phyloP scores from a whole-genome alignment of 202 grass and related monocot species.

The Dendrocalamus latiflorus region DNA sequence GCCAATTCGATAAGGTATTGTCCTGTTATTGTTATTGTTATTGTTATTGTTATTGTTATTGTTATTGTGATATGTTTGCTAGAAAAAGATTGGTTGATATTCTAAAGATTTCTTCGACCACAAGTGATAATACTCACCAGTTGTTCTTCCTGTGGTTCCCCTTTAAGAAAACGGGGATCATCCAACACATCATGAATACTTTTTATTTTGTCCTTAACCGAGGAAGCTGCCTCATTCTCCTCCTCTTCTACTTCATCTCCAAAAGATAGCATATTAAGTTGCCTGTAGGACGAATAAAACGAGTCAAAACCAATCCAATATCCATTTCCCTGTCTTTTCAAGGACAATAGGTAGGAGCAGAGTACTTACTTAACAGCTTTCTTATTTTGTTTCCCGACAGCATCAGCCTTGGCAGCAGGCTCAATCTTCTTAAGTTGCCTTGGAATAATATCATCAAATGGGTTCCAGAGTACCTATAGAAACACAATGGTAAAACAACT shows the following conservation, averaged over 20 bases:
- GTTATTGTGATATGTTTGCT: background rate
- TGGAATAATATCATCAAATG: constrained; percentile 93
- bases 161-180: constrained; percentile 88
- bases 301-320: constrained; percentile 25
- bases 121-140: constrained; percentile 44
- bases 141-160: constrained; percentile 47
- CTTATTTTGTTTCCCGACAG: constrained; percentile 55
- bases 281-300: constrained; percentile 45
- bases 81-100: background rate
- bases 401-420: constrained; percentile 46
- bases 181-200: constrained; percentile 95
- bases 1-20: background rate
- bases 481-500: background rate
- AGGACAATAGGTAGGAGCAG: background rate
- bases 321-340: background rate
- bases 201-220: constrained; percentile 84
- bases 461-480: constrained; percentile 82
- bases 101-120: background rate
- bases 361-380: constrained; percentile 80
- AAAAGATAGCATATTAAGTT: constrained; percentile 94
- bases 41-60: background rate
- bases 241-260: constrained; percentile 97
- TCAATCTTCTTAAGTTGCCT: constrained; percentile 62
- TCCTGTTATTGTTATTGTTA: background rate
- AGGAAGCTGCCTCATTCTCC: constrained; percentile 56